Conservation (phyloP, 768 basidiomycete genomes). For the Trametes cingulata region DNA sequence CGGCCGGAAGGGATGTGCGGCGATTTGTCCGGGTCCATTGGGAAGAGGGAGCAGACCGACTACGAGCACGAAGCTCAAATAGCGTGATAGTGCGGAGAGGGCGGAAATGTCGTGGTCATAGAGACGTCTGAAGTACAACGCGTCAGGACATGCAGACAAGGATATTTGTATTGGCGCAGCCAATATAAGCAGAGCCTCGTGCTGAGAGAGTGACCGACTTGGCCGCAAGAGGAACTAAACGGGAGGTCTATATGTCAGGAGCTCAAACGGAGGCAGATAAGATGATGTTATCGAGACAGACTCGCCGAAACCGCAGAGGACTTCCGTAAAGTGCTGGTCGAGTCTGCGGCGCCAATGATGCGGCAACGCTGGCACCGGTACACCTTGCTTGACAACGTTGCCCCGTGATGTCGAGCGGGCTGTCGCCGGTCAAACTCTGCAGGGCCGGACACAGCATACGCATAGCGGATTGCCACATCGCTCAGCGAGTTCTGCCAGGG, state of each 20-base stretch:
- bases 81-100: slow-evolving; percentile 16
- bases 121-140: slow-evolving; percentile 23
- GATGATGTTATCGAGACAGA: slow-evolving; percentile 30
- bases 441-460: slow-evolving; percentile 17
- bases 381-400: slow-evolving; percentile 26
- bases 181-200: slow-evolving; percentile 24
- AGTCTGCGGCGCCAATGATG: slow-evolving; percentile 24
- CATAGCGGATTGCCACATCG: background rate
- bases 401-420: slow-evolving; percentile 25
- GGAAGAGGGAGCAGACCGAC: slow-evolving; percentile 7
- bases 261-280: slow-evolving; percentile 27
- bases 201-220: slow-evolving; percentile 26
- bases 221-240: slow-evolving; percentile 27
- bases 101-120: slow-evolving; percentile 24
- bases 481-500: background rate
- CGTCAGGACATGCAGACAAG: slow-evolving; percentile 13
- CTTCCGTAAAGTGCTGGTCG: slow-evolving; percentile 22
- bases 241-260: slow-evolving; percentile 26
- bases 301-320: slow-evolving; percentile 19
- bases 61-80: slow-evolving; percentile 18
- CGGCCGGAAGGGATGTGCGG: slow-evolving; percentile 34
- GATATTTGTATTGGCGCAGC: slow-evolving; percentile 20
- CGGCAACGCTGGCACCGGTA: slow-evolving; percentile 26
- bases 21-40: slow-evolving; percentile 42
- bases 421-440: slow-evolving; percentile 13